phyloP scores from a whole-genome alignment of 139 green algal genomes.

The Chlamydomonas sphaeroides region DNA sequence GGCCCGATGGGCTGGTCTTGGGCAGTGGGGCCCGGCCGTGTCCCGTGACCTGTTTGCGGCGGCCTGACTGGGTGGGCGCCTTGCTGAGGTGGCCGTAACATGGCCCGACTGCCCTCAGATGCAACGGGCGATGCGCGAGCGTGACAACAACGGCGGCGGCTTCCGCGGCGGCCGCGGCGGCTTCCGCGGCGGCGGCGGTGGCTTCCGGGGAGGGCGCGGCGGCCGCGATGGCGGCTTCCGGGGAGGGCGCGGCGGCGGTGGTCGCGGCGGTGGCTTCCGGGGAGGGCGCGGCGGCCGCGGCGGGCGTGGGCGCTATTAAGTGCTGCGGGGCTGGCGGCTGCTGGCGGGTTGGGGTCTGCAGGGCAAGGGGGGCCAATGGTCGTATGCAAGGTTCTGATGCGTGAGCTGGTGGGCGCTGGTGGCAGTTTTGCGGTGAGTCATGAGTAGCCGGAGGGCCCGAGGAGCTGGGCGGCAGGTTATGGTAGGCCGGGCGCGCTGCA shows the following conservation, averaged over 20 bases:
- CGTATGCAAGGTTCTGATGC: too few species aligned
- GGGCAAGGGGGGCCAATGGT: too few species aligned
- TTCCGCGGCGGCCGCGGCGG: not conserved
- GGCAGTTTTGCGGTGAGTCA: too few species aligned
- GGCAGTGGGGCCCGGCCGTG: not conserved
- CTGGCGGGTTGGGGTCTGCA: too few species aligned
- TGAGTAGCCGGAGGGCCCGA: too few species aligned
- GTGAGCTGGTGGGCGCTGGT: too few species aligned
- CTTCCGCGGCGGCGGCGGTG: not conserved
- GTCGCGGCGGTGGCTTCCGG: conserved; percentile 18
- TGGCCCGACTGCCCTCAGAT: not conserved
- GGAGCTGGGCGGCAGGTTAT: too few species aligned
- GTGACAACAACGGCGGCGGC: not conserved
- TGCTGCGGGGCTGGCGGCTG: too few species aligned
- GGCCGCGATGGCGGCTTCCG: conserved; percentile 12
- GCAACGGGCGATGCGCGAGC: too few species aligned
- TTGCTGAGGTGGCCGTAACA: not conserved
- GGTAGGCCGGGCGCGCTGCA: too few species aligned
- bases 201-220: not conserved
- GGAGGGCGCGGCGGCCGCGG: conserved; percentile 26
- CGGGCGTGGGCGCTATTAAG: too few species aligned
- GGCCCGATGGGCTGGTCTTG: not conserved
- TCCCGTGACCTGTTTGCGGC: too few species aligned
- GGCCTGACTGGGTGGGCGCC: not conserved
- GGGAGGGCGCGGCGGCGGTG: conserved; percentile 1